Evolutionary conservation across 495 filamentous ascomycete genomes (phyloP).

Genomic region (Pseudoneurospora amorphoporcata): DNA sequence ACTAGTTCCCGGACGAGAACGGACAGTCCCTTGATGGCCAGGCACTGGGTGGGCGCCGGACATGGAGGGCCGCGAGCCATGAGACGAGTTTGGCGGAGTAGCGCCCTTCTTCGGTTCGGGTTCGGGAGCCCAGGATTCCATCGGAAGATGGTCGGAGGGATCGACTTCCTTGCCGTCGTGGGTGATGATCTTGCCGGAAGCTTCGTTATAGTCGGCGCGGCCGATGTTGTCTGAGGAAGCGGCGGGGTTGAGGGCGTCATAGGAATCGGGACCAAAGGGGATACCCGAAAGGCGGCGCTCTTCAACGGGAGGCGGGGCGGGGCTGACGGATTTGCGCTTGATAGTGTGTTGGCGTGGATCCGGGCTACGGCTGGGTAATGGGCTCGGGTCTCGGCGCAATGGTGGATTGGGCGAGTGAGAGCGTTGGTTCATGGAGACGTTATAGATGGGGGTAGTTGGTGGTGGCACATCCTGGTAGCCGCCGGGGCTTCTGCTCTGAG

Average conservation of each 20-base stretch:
- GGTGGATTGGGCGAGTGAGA: constrained; percentile 50
- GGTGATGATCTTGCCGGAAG: constrained; percentile 58
- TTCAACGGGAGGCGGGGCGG: constrained; percentile 49
- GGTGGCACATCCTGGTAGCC: constrained; percentile 30
- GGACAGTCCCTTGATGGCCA: not conserved
- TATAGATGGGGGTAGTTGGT: constrained; percentile 19
- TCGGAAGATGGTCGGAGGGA: constrained; percentile 84
- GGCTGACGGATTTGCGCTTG: constrained; percentile 68
- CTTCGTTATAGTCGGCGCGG: constrained; percentile 31
- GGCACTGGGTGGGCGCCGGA: constrained; percentile 38
- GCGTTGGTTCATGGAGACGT: constrained; percentile 28
- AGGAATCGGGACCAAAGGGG: constrained; percentile 87
- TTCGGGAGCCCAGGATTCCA: constrained; percentile 87
- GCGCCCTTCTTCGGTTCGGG: constrained; percentile 61
- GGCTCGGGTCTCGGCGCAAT: constrained; percentile 13
- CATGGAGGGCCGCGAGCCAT: constrained; percentile 32
- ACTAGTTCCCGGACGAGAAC: not conserved
- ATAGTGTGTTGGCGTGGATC: constrained; percentile 39
- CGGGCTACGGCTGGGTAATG: constrained; percentile 18
- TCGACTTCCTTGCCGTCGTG: constrained; percentile 82
- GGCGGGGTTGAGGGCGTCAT: constrained; percentile 60
- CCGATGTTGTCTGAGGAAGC: constrained; percentile 23
- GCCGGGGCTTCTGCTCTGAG: constrained; percentile 21
- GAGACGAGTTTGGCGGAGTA: constrained; percentile 36
- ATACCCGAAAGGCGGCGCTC: constrained; percentile 48